phyloP scores from a whole-genome alignment of 2,329 filamentous ascomycete species.

The Phialemoniopsis sp. region DNA sequence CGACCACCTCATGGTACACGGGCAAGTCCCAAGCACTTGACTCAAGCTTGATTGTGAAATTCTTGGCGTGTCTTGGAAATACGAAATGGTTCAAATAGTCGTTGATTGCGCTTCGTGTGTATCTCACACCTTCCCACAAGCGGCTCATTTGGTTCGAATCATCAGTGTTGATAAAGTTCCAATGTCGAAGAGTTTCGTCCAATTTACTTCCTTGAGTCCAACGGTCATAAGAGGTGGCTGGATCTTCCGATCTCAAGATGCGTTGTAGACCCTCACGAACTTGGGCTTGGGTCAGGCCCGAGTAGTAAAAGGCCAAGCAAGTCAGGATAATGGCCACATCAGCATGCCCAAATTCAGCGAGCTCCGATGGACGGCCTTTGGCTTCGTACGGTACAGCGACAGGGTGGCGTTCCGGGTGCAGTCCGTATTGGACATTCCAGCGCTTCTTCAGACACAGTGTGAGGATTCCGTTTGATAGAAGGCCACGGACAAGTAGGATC shows the following conservation, averaged over 20 bases:
- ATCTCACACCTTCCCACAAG: conserved; percentile 46
- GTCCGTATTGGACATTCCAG: conserved; percentile 64
- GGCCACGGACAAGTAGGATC: conserved; percentile 57
- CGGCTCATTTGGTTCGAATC: conserved; percentile 45
- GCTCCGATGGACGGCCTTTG: conserved; percentile 58
- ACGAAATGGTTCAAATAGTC: conserved; percentile 61
- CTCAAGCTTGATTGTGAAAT: conserved; percentile 60
- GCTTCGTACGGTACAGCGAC: conserved; percentile 65
- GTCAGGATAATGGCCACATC: conserved; percentile 64
- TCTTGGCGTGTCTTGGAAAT: conserved; percentile 60
- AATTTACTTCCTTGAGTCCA: conserved; percentile 37
- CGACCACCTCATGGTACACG: conserved; percentile 23
- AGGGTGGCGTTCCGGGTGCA: conserved; percentile 48
- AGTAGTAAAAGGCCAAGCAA: conserved; percentile 63
- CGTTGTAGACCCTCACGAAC: conserved; percentile 43
- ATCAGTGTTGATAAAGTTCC: conserved; percentile 55
- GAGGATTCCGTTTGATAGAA: conserved; percentile 57
- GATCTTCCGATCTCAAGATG: conserved; percentile 52
- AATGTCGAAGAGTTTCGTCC: conserved; percentile 42
- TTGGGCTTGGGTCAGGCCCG: conserved; percentile 45
- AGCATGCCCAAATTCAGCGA: conserved; percentile 65
- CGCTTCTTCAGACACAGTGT: conserved; percentile 56
- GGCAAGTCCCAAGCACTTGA: conserved; percentile 67
- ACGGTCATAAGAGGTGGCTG: conserved; percentile 49
- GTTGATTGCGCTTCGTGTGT: conserved; percentile 47